A percentile compares a stretch with the other conserved stretches of the same genome.
phyloP scores from a whole-genome alignment of 2,329 filamentous ascomycete genomes.

The Fusarium sp. region DNA sequence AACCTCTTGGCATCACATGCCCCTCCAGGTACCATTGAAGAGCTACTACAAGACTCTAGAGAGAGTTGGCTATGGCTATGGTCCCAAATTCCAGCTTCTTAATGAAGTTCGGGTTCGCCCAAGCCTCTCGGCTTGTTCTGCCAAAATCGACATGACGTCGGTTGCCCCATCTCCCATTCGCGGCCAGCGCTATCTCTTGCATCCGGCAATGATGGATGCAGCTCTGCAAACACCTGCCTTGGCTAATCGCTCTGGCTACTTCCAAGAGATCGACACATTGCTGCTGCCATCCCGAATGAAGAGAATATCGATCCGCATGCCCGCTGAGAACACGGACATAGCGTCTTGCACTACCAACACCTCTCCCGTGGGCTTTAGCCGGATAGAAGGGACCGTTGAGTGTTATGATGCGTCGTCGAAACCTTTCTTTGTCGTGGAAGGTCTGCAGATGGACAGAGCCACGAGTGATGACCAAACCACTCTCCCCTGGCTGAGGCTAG shows the following conservation, averaged over 20 bases:
- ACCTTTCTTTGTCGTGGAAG: constrained; percentile 43
- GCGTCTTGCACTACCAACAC: constrained; percentile 40
- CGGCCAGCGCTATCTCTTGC: constrained; percentile 42
- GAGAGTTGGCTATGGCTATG: constrained; percentile 44
- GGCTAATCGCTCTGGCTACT: constrained; percentile 41
- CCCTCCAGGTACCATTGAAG: constrained; percentile 41
- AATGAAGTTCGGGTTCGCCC: constrained; percentile 42
- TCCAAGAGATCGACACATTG: constrained; percentile 45
- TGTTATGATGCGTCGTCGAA: constrained; percentile 36
- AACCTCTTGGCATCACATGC: constrained; percentile 45
- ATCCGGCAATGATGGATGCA: constrained; percentile 46
- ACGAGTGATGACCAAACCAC: constrained; percentile 38
- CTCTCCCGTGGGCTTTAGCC: constrained; percentile 39
- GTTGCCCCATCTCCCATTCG: constrained; percentile 35
- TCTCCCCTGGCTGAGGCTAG: constrained; percentile 42
- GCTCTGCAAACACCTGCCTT: constrained; percentile 44
- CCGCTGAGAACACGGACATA: constrained; percentile 33
- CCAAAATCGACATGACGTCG: constrained; percentile 41
- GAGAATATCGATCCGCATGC: constrained; percentile 44
- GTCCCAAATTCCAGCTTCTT: constrained; percentile 45
- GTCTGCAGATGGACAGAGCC: constrained; percentile 44
- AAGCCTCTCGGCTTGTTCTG: constrained; percentile 39
- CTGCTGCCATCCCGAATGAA: constrained; percentile 42
- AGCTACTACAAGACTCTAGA: constrained; percentile 45
- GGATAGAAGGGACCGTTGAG: constrained; percentile 39